Conservation (phyloP, 768 basidiomycete species). For the Kwoniella dendrophila region DNA sequence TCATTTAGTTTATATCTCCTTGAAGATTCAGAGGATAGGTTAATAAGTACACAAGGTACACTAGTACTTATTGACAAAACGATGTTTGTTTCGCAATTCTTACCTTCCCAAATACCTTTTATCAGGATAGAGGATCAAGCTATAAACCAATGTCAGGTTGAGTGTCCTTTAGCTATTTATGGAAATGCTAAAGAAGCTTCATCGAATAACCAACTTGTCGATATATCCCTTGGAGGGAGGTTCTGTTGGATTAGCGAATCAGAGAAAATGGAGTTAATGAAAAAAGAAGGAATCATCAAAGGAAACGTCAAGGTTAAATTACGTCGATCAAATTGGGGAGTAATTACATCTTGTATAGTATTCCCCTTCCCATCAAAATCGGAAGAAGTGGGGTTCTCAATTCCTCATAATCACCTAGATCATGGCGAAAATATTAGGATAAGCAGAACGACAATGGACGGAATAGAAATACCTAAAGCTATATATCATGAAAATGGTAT, state of each 20-base stretch:
- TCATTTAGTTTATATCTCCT: constrained; percentile 22
- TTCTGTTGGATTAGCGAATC: constrained; percentile 27
- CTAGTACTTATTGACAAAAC: constrained; percentile 23
- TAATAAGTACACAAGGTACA: constrained; percentile 17
- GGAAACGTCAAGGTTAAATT: constrained; percentile 25
- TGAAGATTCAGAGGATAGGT: constrained; percentile 6
- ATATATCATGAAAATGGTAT: background rate
- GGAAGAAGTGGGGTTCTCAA: constrained; percentile 16
- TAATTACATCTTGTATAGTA: background rate
- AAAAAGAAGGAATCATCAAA: background rate
- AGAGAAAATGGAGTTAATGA: background rate
- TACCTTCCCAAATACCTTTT: constrained; percentile 29
- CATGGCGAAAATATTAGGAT: constrained; percentile 13
- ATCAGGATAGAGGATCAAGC: constrained; percentile 4
- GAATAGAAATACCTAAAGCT: constrained; percentile 10
- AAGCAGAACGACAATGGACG: constrained; percentile 11
- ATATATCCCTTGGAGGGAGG: constrained; percentile 8
- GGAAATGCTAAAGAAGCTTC: background rate
- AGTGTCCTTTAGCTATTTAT: constrained; percentile 10
- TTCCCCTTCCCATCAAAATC: constrained; percentile 22
- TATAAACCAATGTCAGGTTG: constrained; percentile 4
- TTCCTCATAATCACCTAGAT: background rate
- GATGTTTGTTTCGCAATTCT: constrained; percentile 21
- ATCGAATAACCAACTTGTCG: constrained; percentile 1
- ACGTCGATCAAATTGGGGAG: constrained; percentile 13